Conservation (phyloP, 75 land plant species). For the Chamaecyparis obtusa region DNA sequence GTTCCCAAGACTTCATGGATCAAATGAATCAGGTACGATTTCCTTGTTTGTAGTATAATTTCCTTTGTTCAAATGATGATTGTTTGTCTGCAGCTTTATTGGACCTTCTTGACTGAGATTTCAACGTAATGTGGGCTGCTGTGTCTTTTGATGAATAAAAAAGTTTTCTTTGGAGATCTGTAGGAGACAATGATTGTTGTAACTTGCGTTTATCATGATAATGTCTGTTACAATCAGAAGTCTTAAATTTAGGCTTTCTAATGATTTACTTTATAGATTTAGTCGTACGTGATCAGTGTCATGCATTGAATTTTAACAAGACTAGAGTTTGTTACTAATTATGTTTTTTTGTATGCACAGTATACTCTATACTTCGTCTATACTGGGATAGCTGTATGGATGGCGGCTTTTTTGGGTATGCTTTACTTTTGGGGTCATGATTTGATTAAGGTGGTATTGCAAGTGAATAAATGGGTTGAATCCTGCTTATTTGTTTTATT, state of each 20-base stretch:
- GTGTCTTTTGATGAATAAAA: too few species aligned
- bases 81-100: too few species aligned
- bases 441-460: neutral
- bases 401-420: slow-evolving; percentile 68
- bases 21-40: slow-evolving; percentile 48
- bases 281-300: neutral
- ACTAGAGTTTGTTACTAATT: neutral
- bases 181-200: too few species aligned
- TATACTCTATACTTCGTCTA: slow-evolving; percentile 61
- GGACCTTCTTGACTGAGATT: too few species aligned
- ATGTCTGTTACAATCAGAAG: neutral
- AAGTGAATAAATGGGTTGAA: neutral
- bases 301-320: neutral
- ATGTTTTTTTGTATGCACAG: slow-evolving; percentile 27
- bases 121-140: too few species aligned
- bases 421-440: neutral
- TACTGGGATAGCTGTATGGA: slow-evolving; percentile 55
- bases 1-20: slow-evolving; percentile 38
- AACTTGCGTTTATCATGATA: neutral
- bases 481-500: neutral
- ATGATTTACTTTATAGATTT: neutral
- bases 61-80: neutral
- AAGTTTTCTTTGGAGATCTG: too few species aligned
- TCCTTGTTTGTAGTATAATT: too few species aligned
- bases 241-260: neutral